A percentile compares a stretch with the other conserved stretches of the same genome.
Evolutionary conservation across 495 filamentous ascomycete genomes (phyloP).

Genomic region (Penicillium antarcticum): DNA sequence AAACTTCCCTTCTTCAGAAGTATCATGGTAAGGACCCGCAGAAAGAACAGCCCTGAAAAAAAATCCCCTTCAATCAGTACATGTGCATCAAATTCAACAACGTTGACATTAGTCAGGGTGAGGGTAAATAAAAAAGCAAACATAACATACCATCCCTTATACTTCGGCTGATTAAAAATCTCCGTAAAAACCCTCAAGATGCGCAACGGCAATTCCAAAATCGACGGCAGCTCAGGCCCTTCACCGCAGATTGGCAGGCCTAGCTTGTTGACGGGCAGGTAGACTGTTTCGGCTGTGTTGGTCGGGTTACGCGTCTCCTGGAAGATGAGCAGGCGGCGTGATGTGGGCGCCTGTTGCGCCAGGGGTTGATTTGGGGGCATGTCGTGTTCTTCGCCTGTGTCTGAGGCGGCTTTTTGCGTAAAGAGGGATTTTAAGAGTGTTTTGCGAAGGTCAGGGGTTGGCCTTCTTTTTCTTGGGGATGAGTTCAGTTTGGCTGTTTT

Average conservation of each 20-base stretch:
- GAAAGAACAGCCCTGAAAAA: conserved; percentile 32
- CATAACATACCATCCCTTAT: conserved; percentile 46
- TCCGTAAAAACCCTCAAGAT: conserved; percentile 41
- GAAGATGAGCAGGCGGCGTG: conserved; percentile 37
- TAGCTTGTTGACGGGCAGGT: conserved; percentile 42
- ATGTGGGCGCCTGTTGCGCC: neutral
- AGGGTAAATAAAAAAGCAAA: conserved; percentile 3
- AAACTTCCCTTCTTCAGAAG: conserved; percentile 38
- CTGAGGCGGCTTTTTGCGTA: neutral
- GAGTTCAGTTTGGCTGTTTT: conserved; percentile 2
- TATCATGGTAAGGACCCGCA: conserved; percentile 42
- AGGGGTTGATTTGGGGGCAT: neutral
- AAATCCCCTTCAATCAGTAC: neutral
- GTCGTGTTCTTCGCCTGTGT: neutral
- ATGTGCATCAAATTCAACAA: conserved; percentile 6
- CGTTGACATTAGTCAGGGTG: too few relatives aligned
- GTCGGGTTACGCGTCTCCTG: conserved; percentile 34
- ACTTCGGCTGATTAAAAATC: conserved; percentile 44
- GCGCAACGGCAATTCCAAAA: conserved; percentile 38
- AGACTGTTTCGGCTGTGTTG: conserved; percentile 29
- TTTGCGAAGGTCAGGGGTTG: conserved; percentile 4
- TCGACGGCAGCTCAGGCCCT: conserved; percentile 35
- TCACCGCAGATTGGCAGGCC: conserved; percentile 39
- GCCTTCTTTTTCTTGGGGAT: neutral
- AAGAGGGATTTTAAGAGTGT: neutral